A percentile compares a stretch with the other conserved stretches of the same genome.
Evolutionary conservation across 2,329 filamentous ascomycete genomes (phyloP).

Genomic region (Chlorencoelia australis): DNA sequence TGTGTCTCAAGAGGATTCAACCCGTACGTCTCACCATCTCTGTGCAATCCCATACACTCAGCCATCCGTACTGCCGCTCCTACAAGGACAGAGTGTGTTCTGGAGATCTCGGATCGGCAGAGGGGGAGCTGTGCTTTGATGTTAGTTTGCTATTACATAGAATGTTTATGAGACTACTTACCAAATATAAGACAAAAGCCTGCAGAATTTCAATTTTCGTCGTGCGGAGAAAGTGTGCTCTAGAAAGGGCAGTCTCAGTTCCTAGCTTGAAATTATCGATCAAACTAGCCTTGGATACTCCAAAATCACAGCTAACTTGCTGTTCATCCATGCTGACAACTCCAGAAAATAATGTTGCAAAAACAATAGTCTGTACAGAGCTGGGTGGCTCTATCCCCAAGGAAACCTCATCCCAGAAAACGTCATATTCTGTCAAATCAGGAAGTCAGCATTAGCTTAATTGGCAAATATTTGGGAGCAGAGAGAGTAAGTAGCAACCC

Average conservation of each 20-base stretch:
- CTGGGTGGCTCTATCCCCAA: constrained; percentile 50
- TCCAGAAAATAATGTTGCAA: constrained; percentile 60
- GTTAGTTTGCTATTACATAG: constrained; percentile 8
- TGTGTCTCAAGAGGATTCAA: constrained; percentile 60
- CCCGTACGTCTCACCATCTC: constrained; percentile 53
- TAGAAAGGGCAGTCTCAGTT: constrained; percentile 55
- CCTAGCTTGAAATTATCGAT: constrained; percentile 54
- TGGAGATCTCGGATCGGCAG: constrained; percentile 61
- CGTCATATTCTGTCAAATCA: constrained; percentile 40
- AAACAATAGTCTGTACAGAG: constrained; percentile 58
- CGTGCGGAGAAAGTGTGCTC: constrained; percentile 61
- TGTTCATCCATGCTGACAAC: constrained; percentile 54
- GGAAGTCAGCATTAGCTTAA: background rate
- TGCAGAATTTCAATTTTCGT: constrained; percentile 67
- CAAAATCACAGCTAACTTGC: constrained; percentile 41
- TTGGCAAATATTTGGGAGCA: too few relatives aligned
- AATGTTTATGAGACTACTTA: too few relatives aligned
- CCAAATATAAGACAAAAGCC: constrained; percentile 67
- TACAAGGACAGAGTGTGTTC: constrained; percentile 62
- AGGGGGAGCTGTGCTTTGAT: constrained; percentile 48
- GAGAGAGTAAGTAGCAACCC: too few relatives aligned
- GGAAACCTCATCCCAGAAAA: constrained; percentile 54
- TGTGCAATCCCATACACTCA: constrained; percentile 68
- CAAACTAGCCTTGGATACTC: constrained; percentile 44
- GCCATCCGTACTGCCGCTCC: constrained; percentile 64